Evolutionary conservation across 2,329 filamentous ascomycete species (phyloP).

Genomic region (Massarina eburnea): DNA sequence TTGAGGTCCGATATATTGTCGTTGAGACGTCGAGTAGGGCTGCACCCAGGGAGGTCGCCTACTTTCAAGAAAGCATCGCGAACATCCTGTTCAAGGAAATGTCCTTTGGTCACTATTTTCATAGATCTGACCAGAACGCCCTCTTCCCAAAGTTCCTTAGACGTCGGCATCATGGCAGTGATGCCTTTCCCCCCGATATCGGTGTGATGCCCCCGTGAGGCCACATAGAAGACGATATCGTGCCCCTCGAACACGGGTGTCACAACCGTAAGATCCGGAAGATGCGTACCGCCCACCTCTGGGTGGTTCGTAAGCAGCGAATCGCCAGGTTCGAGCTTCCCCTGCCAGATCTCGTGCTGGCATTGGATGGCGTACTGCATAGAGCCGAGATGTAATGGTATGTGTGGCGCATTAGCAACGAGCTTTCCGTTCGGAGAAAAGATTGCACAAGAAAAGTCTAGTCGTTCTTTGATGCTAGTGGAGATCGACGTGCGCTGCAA

Average conservation of each 20-base stretch:
- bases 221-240: constrained; percentile 75
- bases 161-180: constrained; percentile 48
- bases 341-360: constrained; percentile 22
- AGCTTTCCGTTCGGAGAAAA: constrained; percentile 24
- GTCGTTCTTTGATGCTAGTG: constrained; percentile 29
- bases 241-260: constrained; percentile 49
- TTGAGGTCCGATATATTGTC: constrained; percentile 16
- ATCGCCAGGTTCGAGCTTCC: constrained; percentile 24
- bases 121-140: constrained; percentile 42
- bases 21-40: constrained; percentile 3
- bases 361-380: constrained; percentile 31
- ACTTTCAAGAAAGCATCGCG: neutral
- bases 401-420: constrained; percentile 30
- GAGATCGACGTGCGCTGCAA: constrained; percentile 26
- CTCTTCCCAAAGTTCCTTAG: constrained; percentile 49
- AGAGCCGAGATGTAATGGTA: constrained; percentile 26
- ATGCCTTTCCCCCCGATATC: constrained; percentile 62
- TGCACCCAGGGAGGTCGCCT: constrained; percentile 9
- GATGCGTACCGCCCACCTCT: constrained; percentile 23
- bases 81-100: constrained; percentile 10
- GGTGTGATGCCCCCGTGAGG: constrained; percentile 74
- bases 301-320: constrained; percentile 28
- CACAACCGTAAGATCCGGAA: constrained; percentile 27
- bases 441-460: constrained; percentile 29
- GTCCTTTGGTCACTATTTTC: constrained; percentile 25